Evolutionary conservation across 2,329 filamentous ascomycete genomes (phyloP).

Genomic region (Penicillium sp.): DNA sequence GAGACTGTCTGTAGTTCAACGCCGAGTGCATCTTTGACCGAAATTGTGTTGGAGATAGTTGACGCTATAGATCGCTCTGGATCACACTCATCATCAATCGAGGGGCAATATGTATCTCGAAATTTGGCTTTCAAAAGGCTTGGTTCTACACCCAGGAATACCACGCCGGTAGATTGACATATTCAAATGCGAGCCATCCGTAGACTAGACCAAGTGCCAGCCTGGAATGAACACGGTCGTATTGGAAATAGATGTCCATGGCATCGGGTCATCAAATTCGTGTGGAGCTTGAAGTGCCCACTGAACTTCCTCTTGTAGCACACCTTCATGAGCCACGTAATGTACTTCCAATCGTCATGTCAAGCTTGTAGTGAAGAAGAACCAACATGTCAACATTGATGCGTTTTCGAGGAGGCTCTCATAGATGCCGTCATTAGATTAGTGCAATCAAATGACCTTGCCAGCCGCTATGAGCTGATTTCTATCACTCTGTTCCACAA

Average conservation of each 20-base stretch:
- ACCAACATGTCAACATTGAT: too few species aligned
- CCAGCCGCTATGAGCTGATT: not conserved
- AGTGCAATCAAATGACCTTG: not conserved
- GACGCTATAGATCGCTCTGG: not conserved
- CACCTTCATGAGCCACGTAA: not conserved
- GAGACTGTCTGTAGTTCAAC: constrained; percentile 22
- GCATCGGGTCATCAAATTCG: constrained; percentile 1
- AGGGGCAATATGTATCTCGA: not conserved
- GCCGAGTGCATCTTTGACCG: constrained; percentile 15
- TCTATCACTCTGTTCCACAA: not conserved
- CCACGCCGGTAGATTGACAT: not conserved
- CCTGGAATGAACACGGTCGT: constrained; percentile 1
- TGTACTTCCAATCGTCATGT: not conserved
- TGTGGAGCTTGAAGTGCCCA: not conserved
- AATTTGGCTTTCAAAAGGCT: not conserved
- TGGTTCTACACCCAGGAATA: not conserved
- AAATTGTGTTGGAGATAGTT: not conserved
- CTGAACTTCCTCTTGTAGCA: not conserved
- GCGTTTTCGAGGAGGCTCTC: too few species aligned
- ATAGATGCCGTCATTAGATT: not conserved
- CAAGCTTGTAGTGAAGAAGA: not conserved
- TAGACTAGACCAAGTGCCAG: constrained; percentile 1
- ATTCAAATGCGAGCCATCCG: constrained; percentile 9
- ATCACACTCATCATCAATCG: not conserved
- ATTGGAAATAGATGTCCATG: constrained; percentile 10